A percentile compares a stretch with the other conserved stretches of the same genome.
Conservation (phyloP, 371 early-diverging fungal genomes). For the Zychaea mexicana region DNA sequence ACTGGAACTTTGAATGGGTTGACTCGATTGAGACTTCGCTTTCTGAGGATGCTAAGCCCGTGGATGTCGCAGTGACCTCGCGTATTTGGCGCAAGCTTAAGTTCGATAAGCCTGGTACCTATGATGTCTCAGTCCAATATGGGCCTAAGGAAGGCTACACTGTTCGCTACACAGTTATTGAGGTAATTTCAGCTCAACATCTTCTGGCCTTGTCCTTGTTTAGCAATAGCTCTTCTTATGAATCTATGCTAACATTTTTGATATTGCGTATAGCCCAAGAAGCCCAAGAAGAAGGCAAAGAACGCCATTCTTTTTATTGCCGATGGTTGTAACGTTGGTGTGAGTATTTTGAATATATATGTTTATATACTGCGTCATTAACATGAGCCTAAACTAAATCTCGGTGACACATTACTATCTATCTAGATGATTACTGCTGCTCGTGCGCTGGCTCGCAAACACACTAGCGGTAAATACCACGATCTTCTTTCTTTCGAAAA, state of each 20-base stretch:
- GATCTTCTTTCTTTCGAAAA: conserved; percentile 64
- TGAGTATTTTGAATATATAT: conserved; percentile 17
- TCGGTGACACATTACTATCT: too few species aligned
- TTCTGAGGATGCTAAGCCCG: conserved; percentile 32
- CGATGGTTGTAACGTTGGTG: conserved; percentile 70
- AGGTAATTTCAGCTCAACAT: conserved; percentile 17
- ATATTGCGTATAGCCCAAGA: conserved; percentile 31
- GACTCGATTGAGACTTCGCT: conserved; percentile 56
- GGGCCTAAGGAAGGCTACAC: conserved; percentile 36
- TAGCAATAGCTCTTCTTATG: too few species aligned
- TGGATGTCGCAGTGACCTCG: conserved; percentile 55
- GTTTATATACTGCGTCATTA: neutral
- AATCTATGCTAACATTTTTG: too few species aligned
- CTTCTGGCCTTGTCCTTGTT: too few species aligned
- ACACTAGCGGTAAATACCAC: conserved; percentile 59
- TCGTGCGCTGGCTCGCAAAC: conserved; percentile 55
- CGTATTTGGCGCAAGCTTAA: conserved; percentile 60
- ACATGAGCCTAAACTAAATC: too few species aligned
- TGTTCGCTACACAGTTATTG: conserved; percentile 37
- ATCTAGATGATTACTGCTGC: conserved; percentile 63
- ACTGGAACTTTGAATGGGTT: conserved; percentile 55
- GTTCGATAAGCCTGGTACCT: conserved; percentile 60
- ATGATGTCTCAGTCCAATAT: conserved; percentile 49
- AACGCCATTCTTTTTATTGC: conserved; percentile 76
- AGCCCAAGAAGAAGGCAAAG: conserved; percentile 67